These are phyloP conservation scores for Lactarius indigo DNA, from an alignment of 768 basidiomycete genomes.

Conservation along the genomic window DNA sequence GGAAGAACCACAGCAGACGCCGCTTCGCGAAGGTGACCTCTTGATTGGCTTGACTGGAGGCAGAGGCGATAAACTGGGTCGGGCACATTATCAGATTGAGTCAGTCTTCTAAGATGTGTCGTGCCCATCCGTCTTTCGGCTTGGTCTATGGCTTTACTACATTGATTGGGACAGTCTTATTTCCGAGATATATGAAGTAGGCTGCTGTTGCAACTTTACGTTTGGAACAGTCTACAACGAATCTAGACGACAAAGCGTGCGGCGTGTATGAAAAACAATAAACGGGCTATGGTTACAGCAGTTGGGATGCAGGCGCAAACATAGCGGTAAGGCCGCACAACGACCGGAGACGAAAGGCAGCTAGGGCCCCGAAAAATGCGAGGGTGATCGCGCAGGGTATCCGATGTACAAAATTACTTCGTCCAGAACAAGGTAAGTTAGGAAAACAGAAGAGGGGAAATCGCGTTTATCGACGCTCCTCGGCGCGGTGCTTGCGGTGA, in stretches of 20 bases:
- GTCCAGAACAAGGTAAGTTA: slow-evolving; percentile 7
- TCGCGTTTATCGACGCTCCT: slow-evolving; percentile 36
- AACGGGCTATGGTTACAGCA: slow-evolving; percentile 23
- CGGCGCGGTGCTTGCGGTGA: slow-evolving; percentile 36
- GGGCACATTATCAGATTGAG: background rate
- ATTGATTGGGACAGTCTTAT: slow-evolving; percentile 12
- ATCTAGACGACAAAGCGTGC: slow-evolving; percentile 18
- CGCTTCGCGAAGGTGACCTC: background rate
- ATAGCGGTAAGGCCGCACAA: slow-evolving; percentile 3
- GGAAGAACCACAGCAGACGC: background rate
- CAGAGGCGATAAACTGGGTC: background rate
- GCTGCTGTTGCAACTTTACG: slow-evolving; percentile 3
- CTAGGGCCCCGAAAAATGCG: background rate
- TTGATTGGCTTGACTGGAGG: background rate
- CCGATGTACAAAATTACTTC: slow-evolving; percentile 14
- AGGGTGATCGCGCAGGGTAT: slow-evolving; percentile 19
- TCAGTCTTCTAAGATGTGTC: background rate
- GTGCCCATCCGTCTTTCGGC: background rate
- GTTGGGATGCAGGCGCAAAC: slow-evolving; percentile 4
- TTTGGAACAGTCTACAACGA: slow-evolving; percentile 8
- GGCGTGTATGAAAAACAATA: slow-evolving; percentile 17
- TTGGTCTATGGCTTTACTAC: background rate
- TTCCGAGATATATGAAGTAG: slow-evolving; percentile 6
- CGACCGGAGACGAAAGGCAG: slow-evolving; percentile 10
- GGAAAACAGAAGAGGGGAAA: slow-evolving; percentile 8